These are phyloP conservation scores for Colletotrichum musicola DNA, from an alignment of 2,329 filamentous ascomycete species.

Conservation along the genomic window DNA sequence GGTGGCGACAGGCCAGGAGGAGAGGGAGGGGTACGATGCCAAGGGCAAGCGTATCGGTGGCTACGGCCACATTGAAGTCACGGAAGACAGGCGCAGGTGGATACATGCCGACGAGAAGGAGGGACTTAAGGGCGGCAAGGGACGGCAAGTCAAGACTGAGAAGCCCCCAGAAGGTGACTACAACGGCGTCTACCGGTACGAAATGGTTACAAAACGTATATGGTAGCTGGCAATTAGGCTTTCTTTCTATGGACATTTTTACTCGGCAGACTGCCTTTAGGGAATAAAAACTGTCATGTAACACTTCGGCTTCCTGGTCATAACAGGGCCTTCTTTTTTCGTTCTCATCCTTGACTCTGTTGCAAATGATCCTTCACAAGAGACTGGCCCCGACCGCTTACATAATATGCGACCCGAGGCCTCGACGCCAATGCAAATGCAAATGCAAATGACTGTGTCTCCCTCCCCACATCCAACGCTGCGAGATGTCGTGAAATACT, in stretches of 20 bases:
- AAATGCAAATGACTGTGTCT: too few species aligned
- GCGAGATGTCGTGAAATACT: too few species aligned
- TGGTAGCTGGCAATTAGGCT: conserved; percentile 69
- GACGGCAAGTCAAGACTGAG: conserved; percentile 68
- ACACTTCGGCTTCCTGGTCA: too few species aligned
- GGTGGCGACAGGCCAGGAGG: conserved; percentile 59
- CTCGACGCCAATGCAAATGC: too few species aligned
- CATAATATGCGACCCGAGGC: too few species aligned
- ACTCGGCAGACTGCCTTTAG: too few species aligned
- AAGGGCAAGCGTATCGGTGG: conserved; percentile 83
- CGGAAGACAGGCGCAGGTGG: conserved; percentile 86
- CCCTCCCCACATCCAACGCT: too few species aligned
- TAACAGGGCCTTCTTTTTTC: too few species aligned
- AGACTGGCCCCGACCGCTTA: too few species aligned
- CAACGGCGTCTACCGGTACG: conserved; percentile 83
- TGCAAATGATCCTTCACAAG: too few species aligned
- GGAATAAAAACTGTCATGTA: too few species aligned
- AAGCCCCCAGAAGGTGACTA: conserved; percentile 61
- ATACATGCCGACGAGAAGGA: conserved; percentile 90
- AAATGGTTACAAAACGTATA: conserved; percentile 96
- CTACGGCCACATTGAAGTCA: conserved; percentile 88
- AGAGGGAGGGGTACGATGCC: conserved; percentile 71
- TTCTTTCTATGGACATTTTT: not conserved
- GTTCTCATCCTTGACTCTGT: too few species aligned
- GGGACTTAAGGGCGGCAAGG: conserved; percentile 67